These are phyloP conservation scores for Leishmania aethiopica DNA, from an alignment of 208 protist species.

Conservation along the genomic window DNA sequence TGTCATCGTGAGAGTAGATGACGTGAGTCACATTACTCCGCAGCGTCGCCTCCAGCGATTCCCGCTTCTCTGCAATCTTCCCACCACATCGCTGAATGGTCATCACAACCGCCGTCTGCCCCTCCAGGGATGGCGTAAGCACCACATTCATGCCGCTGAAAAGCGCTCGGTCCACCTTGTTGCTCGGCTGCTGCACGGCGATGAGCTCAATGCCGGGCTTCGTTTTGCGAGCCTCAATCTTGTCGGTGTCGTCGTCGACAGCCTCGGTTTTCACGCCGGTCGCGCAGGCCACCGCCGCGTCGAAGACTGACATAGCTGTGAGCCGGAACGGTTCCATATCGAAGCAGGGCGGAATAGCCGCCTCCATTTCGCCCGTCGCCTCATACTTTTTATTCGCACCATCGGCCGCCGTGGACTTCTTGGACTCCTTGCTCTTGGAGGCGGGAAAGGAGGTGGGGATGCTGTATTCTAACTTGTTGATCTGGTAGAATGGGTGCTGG, in stretches of 20 bases:
- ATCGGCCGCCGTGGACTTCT: slow-evolving; percentile 11
- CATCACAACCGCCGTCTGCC: slow-evolving; percentile 30
- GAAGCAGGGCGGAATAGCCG: slow-evolving; percentile 71
- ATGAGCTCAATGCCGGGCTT: slow-evolving; percentile 67
- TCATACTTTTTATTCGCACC: slow-evolving; percentile 29
- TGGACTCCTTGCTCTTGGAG: slow-evolving; percentile 17
- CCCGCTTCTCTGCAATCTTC: slow-evolving; percentile 41
- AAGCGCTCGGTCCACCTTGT: slow-evolving; percentile 70
- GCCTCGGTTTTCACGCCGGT: slow-evolving; percentile 23
- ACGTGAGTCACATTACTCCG: slow-evolving; percentile 71
- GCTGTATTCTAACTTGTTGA: slow-evolving; percentile 81
- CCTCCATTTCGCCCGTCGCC: slow-evolving; percentile 20
- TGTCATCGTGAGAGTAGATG: slow-evolving; percentile 77
- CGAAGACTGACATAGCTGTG: slow-evolving; percentile 70
- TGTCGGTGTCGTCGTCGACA: slow-evolving; percentile 55
- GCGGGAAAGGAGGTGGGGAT: slow-evolving; percentile 75
- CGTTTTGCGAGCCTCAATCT: slow-evolving; percentile 42
- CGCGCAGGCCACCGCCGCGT: slow-evolving; percentile 51
- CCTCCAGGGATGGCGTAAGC: slow-evolving; percentile 60
- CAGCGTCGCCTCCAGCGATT: slow-evolving; percentile 44
- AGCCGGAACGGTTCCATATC: slow-evolving; percentile 54
- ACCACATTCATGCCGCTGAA: slow-evolving; percentile 74
- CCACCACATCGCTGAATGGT: slow-evolving; percentile 69
- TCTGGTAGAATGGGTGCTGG: slow-evolving; percentile 85
- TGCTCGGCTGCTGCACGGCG: slow-evolving; percentile 56